Percentiles rank a stretch among this genome's conserved stretches.
Evolutionary conservation across 2,329 filamentous ascomycete species (phyloP).

Genomic region (Seiridium unicorne): DNA sequence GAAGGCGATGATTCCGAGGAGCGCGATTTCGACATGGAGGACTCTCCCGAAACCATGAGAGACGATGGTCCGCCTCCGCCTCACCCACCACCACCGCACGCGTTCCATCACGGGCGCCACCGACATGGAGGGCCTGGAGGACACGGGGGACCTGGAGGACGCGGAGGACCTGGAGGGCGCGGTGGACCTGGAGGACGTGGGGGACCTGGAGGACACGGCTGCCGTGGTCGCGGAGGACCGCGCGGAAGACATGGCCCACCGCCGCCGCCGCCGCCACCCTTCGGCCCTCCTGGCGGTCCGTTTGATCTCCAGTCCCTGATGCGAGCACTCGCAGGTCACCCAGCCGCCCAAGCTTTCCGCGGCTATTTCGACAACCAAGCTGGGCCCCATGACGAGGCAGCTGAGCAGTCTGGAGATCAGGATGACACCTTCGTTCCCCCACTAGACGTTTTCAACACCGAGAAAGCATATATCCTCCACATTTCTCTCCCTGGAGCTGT

Average conservation of each 20-base stretch:
- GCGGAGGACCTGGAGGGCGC: background rate
- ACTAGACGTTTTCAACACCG: conserved; percentile 74
- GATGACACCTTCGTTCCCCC: conserved; percentile 57
- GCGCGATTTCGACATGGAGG: conserved; percentile 30
- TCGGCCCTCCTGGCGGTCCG: conserved; percentile 17
- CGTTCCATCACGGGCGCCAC: conserved; percentile 11
- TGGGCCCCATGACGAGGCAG: conserved; percentile 12
- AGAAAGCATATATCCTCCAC: conserved; percentile 66
- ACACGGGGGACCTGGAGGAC: conserved; percentile 2
- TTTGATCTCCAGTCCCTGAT: conserved; percentile 40
- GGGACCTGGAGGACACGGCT: conserved; percentile 14
- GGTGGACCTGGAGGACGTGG: conserved; percentile 1
- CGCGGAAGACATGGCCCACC: conserved; percentile 16
- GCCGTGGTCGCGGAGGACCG: conserved; percentile 16
- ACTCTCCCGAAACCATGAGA: conserved; percentile 30
- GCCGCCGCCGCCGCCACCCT: conserved; percentile 20
- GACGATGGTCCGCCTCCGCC: conserved; percentile 11
- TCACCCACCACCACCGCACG: conserved; percentile 7
- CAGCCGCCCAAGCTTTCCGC: conserved; percentile 39
- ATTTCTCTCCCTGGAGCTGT: conserved; percentile 75
- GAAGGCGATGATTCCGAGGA: conserved; percentile 17
- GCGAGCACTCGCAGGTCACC: conserved; percentile 38
- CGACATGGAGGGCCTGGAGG: conserved; percentile 19
- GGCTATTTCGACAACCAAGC: conserved; percentile 32
- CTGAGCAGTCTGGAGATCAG: conserved; percentile 13